Evolutionary conservation across 208 protist genomes (phyloP), one percentile per base, ranked within the genome.

Genomic region (Trypanosoma rangeli): DNA sequence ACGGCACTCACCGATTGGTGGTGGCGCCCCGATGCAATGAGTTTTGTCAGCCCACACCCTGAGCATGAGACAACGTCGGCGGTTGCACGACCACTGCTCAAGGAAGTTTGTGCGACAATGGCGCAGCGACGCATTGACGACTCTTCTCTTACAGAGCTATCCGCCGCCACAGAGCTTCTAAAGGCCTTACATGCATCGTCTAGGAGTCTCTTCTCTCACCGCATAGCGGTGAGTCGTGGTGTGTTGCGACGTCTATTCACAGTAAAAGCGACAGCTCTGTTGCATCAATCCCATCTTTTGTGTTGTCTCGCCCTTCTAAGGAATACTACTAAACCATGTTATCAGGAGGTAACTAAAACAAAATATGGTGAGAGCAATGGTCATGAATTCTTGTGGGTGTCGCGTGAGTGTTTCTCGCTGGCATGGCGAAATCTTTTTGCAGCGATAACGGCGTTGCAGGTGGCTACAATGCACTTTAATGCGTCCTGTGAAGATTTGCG

Each of bases 21-120:
- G 71, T 76, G 71, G 71, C 13, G 63, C 18, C 71, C 71, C 4
- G 63, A 61, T 3, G 50, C 33, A 24, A 49, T 57, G 50, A 70
- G 57, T 53, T 64, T 33, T 46, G 24, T 10, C 4, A 15, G 50
- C 7, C 9, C 24, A 26, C 8, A 20, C 10, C 4, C 50, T 31
- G 18, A 35, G 10, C 10, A 0, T 18, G 29, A 39, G 18, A 33
- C 54, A 13, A 60, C 16, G 16, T 24, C 44, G 22, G n/a, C 15
- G 15, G 46, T 16, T 1, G 48, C 59, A 35, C 61, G 68, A 33
- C 28, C 49, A 37, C 28, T 69, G 9, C 70, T 70, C 24, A 22
- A 65, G 15, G 56, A 52, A 12, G 31, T 67, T 54, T 49, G 60
- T 35, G 3, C 20, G 28, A 16, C 22, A 5, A n/a, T 26, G 46